A percentile compares a stretch with the other conserved stretches of the same genome.
phyloP scores from a whole-genome alignment of 768 basidiomycete species.

The Trametes meyenii region DNA sequence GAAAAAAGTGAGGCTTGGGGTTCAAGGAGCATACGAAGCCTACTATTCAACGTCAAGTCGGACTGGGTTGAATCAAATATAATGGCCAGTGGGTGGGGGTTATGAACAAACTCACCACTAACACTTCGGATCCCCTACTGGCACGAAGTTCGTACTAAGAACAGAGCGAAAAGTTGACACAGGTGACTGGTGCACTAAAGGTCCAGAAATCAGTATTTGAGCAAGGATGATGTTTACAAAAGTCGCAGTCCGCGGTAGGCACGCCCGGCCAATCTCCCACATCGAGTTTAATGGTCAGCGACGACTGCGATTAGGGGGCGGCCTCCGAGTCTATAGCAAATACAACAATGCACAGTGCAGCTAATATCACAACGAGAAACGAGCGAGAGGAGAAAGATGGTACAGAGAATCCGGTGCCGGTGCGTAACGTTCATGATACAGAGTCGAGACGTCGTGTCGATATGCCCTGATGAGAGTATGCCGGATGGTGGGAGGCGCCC shows the following conservation, averaged over 20 bases:
- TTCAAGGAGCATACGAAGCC: too few relatives aligned
- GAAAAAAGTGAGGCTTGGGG: too few relatives aligned
- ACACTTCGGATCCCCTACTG: too few relatives aligned
- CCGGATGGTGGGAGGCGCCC: background rate
- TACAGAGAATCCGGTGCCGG: slow-evolving; percentile 4
- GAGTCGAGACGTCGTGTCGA: background rate
- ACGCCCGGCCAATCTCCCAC: background rate
- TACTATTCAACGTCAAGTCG: too few relatives aligned
- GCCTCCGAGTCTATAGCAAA: slow-evolving; percentile 12
- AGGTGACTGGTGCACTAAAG: too few relatives aligned
- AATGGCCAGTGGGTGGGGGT: too few relatives aligned
- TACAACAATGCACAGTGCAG: slow-evolving; percentile 6
- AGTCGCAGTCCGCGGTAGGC: background rate
- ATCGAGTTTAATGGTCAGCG: background rate
- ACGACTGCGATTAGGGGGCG: background rate
- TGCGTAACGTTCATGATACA: slow-evolving; percentile 13
- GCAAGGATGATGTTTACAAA: too few relatives aligned
- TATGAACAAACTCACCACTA: too few relatives aligned
- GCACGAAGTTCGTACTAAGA: too few relatives aligned
- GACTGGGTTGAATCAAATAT: too few relatives aligned
- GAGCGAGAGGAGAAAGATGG: background rate
- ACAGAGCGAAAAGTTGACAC: too few relatives aligned
- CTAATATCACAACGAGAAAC: slow-evolving; percentile 9
- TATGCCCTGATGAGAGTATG: background rate
- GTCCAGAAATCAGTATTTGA: too few relatives aligned